Evolutionary conservation across 192 early-diverging fungal species (phyloP).

Genomic region (Dimargaris verticillata): DNA sequence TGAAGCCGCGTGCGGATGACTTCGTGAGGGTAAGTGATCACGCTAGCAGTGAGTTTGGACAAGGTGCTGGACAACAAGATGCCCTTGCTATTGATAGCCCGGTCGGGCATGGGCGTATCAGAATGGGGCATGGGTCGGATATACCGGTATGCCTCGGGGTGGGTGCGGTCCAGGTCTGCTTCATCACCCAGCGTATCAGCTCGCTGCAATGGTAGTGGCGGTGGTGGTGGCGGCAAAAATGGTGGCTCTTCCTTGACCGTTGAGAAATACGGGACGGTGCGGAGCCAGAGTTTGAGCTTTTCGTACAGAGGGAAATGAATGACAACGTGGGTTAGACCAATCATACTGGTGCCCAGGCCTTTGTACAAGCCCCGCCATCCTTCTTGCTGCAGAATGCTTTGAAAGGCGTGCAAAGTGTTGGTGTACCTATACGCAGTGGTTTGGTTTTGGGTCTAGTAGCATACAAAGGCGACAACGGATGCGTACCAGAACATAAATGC

Average conservation of each 20-base stretch:
- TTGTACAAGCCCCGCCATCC: slow-evolving; percentile 78
- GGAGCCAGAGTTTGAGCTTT: slow-evolving; percentile 50
- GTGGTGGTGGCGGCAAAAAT: slow-evolving; percentile 22
- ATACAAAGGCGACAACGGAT: neutral
- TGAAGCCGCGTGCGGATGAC: slow-evolving; percentile 85
- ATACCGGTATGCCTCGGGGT: neutral
- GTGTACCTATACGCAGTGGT: slow-evolving; percentile 63
- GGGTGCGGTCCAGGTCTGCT: neutral
- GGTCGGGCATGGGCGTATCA: neutral
- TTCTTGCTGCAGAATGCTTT: slow-evolving; percentile 54
- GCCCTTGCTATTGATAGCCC: slow-evolving; percentile 19
- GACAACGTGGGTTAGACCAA: slow-evolving; percentile 85
- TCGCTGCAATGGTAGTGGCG: neutral
- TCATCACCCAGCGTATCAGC: neutral
- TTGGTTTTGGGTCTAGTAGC: slow-evolving; percentile 49
- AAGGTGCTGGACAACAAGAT: slow-evolving; percentile 68
- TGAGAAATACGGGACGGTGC: slow-evolving; percentile 19
- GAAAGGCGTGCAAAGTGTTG: slow-evolving; percentile 65
- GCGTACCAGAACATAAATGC: too few species aligned
- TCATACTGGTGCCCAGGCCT: slow-evolving; percentile 73
- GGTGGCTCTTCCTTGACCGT: slow-evolving; percentile 12
- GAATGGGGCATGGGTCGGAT: neutral
- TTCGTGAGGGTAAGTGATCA: slow-evolving; percentile 91
- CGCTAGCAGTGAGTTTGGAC: slow-evolving; percentile 80
- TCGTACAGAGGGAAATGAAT: slow-evolving; percentile 96